phyloP scores from a whole-genome alignment of 106 monocot genomes.

The Vanilla planifolia region DNA sequence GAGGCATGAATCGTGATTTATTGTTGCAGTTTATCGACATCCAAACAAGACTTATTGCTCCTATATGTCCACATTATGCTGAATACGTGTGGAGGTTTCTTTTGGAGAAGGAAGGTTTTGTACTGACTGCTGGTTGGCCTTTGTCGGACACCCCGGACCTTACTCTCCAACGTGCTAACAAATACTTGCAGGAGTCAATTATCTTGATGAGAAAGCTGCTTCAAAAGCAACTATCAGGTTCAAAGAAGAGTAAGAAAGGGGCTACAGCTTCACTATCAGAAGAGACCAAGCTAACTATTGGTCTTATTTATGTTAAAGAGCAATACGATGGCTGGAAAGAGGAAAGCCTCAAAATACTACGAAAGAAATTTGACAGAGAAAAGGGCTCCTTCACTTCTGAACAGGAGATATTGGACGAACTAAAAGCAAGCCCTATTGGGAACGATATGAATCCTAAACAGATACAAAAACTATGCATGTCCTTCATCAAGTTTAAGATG shows the following conservation, averaged over 20 bases:
- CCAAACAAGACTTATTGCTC: conserved; percentile 70
- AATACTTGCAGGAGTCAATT: conserved; percentile 84
- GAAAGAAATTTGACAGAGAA: conserved; percentile 43
- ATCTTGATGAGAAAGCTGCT: conserved; percentile 68
- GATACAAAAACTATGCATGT: conserved; percentile 85
- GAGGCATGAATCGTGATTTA: conserved; percentile 67
- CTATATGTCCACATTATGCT: conserved; percentile 83
- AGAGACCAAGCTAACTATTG: conserved; percentile 34
- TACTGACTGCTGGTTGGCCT: conserved; percentile 73
- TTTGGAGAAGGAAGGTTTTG: conserved; percentile 56
- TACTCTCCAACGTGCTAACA: conserved; percentile 67
- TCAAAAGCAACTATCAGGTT: conserved; percentile 65
- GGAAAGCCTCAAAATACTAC: conserved; percentile 60
- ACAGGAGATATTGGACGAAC: conserved; percentile 56
- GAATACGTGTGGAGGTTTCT: conserved; percentile 75
- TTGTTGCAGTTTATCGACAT: conserved; percentile 76
- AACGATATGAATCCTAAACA: conserved; percentile 50
- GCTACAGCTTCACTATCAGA: conserved; percentile 18
- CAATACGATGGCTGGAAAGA: conserved; percentile 86
- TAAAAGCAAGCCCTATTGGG: conserved; percentile 47
- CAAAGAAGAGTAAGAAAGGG: conserved; percentile 73
- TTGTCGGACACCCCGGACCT: conserved; percentile 42
- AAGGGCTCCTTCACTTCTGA: conserved; percentile 43
- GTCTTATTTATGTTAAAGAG: conserved; percentile 87
- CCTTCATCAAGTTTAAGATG: conserved; percentile 81